Percentiles rank a stretch among this genome's conserved stretches.
Evolutionary conservation across 2,329 filamentous ascomycete genomes (phyloP).

Genomic region (Drechslerella dactyloides): DNA sequence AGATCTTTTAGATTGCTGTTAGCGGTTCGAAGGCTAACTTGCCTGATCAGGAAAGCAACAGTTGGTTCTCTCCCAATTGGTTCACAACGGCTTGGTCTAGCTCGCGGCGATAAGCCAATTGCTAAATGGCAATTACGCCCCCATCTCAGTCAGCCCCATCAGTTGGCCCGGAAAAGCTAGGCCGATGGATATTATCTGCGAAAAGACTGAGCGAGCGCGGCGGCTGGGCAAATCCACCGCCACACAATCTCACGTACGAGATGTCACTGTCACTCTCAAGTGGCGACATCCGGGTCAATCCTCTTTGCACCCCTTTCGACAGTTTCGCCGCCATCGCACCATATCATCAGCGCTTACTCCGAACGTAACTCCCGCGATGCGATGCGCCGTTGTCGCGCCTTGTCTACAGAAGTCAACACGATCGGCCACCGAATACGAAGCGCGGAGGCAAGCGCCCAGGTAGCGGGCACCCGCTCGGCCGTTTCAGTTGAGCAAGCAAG

Average conservation of each 20-base stretch:
- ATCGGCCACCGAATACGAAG: not conserved
- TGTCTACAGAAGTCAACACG: not conserved
- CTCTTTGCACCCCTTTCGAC: not conserved
- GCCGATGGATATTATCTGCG: not conserved
- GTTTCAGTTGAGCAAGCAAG: too few relatives aligned
- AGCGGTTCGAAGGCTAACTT: not conserved
- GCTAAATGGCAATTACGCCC: not conserved
- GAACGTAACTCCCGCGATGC: not conserved
- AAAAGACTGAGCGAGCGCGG: slow-evolving; percentile 3
- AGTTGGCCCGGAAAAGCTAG: not conserved
- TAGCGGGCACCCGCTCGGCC: not conserved
- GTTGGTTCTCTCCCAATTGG: slow-evolving; percentile 4
- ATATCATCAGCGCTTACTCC: not conserved
- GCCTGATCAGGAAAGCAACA: not conserved
- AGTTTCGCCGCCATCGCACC: not conserved
- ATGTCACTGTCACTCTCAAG: not conserved
- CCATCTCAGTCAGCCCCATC: slow-evolving; percentile 5
- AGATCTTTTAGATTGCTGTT: not conserved
- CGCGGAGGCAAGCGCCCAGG: not conserved
- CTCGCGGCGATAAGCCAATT: slow-evolving; percentile 3
- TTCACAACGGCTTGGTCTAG: not conserved
- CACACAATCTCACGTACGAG: not conserved
- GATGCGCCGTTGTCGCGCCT: slow-evolving; percentile 1
- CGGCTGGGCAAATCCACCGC: not conserved
- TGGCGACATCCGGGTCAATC: not conserved